Evolutionary conservation across 2,329 filamentous ascomycete genomes (phyloP).

Genomic region (Penicillium rolfsii): DNA sequence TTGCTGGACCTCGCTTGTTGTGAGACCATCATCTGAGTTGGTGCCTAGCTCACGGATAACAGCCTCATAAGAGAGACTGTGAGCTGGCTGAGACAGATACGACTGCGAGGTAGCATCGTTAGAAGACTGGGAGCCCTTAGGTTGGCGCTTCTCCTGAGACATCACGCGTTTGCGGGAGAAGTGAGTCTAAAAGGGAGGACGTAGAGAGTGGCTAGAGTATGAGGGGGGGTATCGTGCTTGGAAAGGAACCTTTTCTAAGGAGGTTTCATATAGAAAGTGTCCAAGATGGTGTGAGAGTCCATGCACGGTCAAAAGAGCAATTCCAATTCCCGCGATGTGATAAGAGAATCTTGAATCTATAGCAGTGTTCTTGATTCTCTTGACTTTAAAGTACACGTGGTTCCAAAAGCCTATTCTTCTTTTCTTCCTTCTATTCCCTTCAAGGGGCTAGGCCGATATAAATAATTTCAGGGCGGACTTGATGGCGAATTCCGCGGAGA

Average conservation of each 20-base stretch:
- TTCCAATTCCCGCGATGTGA: slow-evolving; percentile 12
- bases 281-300: slow-evolving; percentile 37
- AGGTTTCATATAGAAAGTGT: slow-evolving; percentile 40
- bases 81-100: slow-evolving; percentile 62
- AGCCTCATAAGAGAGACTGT: slow-evolving; percentile 59
- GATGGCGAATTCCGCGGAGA: slow-evolving; percentile 22
- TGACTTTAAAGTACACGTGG: slow-evolving; percentile 20
- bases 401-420: slow-evolving; percentile 12
- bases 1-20: slow-evolving; percentile 55
- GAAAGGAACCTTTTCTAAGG: slow-evolving; percentile 31
- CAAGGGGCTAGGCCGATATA: slow-evolving; percentile 20
- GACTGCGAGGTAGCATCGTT: slow-evolving; percentile 49
- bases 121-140: slow-evolving; percentile 18
- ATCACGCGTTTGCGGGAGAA: slow-evolving; percentile 16
- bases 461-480: slow-evolving; percentile 15
- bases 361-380: slow-evolving; percentile 18
- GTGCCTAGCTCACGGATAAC: slow-evolving; percentile 60
- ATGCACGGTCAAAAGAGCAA: slow-evolving; percentile 29
- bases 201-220: background rate
- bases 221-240: slow-evolving; percentile 11
- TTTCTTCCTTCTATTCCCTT: background rate
- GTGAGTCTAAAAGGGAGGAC: slow-evolving; percentile 7
- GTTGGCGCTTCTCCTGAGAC: slow-evolving; percentile 25
- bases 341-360: slow-evolving; percentile 14
- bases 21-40: slow-evolving; percentile 62